phyloP scores from a whole-genome alignment of 345 rosid genomes.

The Gossypium mustelinum region DNA sequence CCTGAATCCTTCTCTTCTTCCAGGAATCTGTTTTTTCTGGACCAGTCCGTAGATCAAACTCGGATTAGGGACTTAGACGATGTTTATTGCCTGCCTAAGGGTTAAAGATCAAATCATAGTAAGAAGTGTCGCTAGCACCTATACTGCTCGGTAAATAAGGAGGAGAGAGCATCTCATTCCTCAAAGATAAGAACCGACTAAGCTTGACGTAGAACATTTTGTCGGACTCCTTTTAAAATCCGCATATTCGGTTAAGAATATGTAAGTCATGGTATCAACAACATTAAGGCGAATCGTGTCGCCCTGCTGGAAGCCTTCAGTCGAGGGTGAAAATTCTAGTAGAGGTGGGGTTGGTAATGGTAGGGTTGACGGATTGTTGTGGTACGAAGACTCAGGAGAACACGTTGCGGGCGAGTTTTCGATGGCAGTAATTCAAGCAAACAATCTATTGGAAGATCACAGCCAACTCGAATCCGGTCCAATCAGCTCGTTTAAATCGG shows the following conservation, averaged over 20 bases:
- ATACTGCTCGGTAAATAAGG: neutral
- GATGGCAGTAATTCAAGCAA: constrained; percentile 96
- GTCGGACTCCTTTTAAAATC: neutral
- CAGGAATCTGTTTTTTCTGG: neutral
- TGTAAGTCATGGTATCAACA: constrained; percentile 80
- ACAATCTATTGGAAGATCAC: constrained; percentile 68
- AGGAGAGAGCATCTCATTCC: neutral
- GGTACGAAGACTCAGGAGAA: constrained; percentile 81
- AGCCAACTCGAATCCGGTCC: constrained; percentile 94
- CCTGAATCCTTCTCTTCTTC: neutral
- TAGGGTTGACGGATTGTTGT: constrained; percentile 69
- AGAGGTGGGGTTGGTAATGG: constrained; percentile 54
- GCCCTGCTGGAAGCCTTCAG: constrained; percentile 85
- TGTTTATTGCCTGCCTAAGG: neutral
- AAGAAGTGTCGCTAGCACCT: neutral
- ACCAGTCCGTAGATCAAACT: neutral
- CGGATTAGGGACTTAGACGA: neutral
- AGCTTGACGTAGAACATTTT: neutral
- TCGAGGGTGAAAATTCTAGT: constrained; percentile 61
- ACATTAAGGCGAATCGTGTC: constrained; percentile 65
- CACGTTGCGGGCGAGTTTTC: constrained; percentile 80
- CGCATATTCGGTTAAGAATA: constrained; percentile 45
- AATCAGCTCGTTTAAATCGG: constrained; percentile 58
- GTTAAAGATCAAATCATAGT: neutral
- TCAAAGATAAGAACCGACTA: neutral